Base-by-base conservation (phyloP, 2,329 filamentous ascomycete species). In the Colletotrichum chlorophyti region DNA sequence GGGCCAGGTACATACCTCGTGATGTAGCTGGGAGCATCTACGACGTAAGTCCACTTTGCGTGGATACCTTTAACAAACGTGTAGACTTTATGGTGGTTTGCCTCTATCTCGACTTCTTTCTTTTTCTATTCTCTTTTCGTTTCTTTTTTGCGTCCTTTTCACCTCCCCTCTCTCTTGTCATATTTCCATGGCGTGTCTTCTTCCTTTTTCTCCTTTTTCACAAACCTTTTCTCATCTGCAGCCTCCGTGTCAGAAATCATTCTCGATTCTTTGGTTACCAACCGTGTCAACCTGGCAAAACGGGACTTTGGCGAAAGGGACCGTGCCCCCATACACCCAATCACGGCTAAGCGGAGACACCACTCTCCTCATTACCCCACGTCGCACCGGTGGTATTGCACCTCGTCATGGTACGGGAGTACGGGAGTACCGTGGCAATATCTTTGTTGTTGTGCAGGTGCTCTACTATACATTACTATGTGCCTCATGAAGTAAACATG, bases 321-420 rank as follows among this genome's bases (percentile, higher is more conserved):
- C 55, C 55, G 51, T 55, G 55, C n/a, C 55, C 29, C 38, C 6
- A 21, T 29, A 49, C 34, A 53, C 35, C 23, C 23, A 32, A 21
- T 8, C 29, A 6, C 8, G 19, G 24, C 15, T 60, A 50, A 51
- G 12, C 38, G 19, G 9, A 11, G 14, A 5, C 52, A 43, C 48
- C 47, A 10, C 15, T 21, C 6, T 26, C 26, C 15, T 38, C 14
- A 23, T 26, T n/a, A n/a, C 9, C 5, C 34, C 6, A 5, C 32
- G 6, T 4, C 14, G 32, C 23, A 14, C 14, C 21, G 14, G 21
- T n/a, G n/a, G n/a, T n/a, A n/a, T n/a, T n/a, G n/a, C n/a, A n/a
- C n/a, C n/a, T n/a, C n/a, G n/a, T n/a, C n/a, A n/a, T n/a, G n/a
- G n/a, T n/a, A n/a, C n/a, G n/a, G n/a, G n/a, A n/a, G n/a, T n/a